A percentile compares a stretch with the other conserved stretches of the same genome.
Evolutionary conservation across 805 yeast species (phyloP).

Genomic region (Monosporozyma aerobia): DNA sequence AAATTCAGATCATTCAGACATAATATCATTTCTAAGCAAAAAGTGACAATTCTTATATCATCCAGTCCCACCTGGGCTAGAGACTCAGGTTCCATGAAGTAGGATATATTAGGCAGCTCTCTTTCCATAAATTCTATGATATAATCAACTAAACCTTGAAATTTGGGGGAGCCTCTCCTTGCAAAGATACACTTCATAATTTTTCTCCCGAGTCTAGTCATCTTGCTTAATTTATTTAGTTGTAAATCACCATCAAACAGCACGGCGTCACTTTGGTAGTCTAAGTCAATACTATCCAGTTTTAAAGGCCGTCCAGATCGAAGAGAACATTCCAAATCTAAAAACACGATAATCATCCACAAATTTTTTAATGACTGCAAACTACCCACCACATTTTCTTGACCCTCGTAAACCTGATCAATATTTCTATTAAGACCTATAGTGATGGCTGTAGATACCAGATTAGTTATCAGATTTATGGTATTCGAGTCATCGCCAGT

Average conservation of each 20-base stretch:
- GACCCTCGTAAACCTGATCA: conserved; percentile 7
- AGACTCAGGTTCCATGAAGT: not conserved
- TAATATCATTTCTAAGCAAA: conserved; percentile 5
- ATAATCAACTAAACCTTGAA: not conserved
- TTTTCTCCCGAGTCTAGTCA: conserved; percentile 14
- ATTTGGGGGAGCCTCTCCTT: conserved; percentile 9
- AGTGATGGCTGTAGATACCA: conserved; percentile 12
- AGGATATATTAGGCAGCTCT: conserved; percentile 1
- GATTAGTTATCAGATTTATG: conserved; percentile 7
- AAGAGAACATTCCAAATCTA: conserved; percentile 19
- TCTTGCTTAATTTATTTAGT: conserved; percentile 11
- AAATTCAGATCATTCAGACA: conserved; percentile 12
- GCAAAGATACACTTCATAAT: conserved; percentile 8
- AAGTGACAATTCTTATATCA: conserved; percentile 2
- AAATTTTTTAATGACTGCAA: conserved; percentile 15
- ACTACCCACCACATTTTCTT: conserved; percentile 15
- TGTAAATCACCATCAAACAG: not conserved
- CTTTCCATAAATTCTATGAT: conserved; percentile 3
- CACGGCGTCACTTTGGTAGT: conserved; percentile 3
- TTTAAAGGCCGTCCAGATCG: conserved; percentile 19
- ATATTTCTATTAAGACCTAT: conserved; percentile 22
- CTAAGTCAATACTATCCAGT: conserved; percentile 5
- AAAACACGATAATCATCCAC: conserved; percentile 21
- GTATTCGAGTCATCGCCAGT: conserved; percentile 23
- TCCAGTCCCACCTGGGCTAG: not conserved